Base-by-base conservation (phyloP, 768 basidiomycete species). In the Suillus occidentalis region DNA sequence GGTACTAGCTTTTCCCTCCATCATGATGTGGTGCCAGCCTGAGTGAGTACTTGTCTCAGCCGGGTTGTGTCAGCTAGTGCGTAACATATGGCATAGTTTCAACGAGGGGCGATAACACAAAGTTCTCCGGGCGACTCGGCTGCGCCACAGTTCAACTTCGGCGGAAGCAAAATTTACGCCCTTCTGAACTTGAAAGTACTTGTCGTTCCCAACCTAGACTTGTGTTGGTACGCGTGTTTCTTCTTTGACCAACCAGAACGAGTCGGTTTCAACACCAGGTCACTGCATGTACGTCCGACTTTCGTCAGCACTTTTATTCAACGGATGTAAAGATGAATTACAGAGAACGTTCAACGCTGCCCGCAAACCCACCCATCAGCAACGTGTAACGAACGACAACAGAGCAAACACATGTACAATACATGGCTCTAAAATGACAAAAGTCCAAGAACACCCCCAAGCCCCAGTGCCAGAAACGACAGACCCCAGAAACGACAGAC, bases 301-400 rank as follows among this genome's bases (percentile, higher is more conserved):
- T 12, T 20, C 50, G 1, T 28, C 25, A 50, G 7, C 14, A 8
- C 28, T 53, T 52, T 53, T 31, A 53, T 31, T 10, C 9, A 8
- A 52, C 28, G 28, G 18, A 52, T 18, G 18, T 4, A 52, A 43
- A 20, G 20, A 20, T 49, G 12, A 25, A 25, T 20, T 1, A 10
- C 34, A 1, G 34, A 36, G 34, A 45, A 45, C 47, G 47, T 22
- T 47, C 47, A 22, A 49, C 47, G 47, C 22, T 22, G 13, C 4
- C 28, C 9, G 20, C 25, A 28, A 52, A 18, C 16, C 25, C 7
- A 16, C 39, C 39, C 2, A 22, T 28, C 5, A 42, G 61, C n/a
- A n/a, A n/a, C n/a, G n/a, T n/a, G n/a, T 58, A 60, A 61, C 6
- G 60, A 34, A 22, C 10, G 53, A 28, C 61, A 62, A 62, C 16